Percentiles rank a stretch among this genome's conserved stretches.
Evolutionary conservation across 352 stramenopile genomes (phyloP).

Genomic region (Phytophthora macrochlamydospora): DNA sequence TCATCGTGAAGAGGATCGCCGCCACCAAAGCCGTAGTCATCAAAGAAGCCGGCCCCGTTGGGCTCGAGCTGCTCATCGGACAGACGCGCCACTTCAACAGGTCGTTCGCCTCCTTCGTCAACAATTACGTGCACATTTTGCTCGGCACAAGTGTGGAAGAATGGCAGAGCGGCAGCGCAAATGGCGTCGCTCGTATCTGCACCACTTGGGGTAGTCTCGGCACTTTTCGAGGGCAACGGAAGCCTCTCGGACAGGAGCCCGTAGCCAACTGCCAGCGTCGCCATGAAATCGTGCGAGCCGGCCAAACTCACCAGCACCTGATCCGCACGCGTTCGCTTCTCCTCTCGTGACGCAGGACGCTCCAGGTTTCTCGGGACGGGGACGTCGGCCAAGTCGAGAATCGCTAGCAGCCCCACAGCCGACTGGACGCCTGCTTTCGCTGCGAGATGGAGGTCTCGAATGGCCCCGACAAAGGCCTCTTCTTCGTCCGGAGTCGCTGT

Average conservation of each 20-base stretch:
- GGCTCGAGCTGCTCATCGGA: constrained; percentile 48
- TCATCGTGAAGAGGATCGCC: constrained; percentile 26
- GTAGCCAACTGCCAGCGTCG: constrained; percentile 66
- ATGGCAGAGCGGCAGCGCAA: constrained; percentile 47
- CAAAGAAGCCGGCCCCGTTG: constrained; percentile 19
- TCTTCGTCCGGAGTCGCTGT: constrained; percentile 6
- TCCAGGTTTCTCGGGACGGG: constrained; percentile 28
- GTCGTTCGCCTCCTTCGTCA: constrained; percentile 52
- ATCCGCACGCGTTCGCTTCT: constrained; percentile 42
- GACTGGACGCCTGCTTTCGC: constrained; percentile 48
- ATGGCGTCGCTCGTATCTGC: constrained; percentile 1
- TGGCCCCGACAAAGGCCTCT: constrained; percentile 42
- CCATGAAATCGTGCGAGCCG: constrained; percentile 47
- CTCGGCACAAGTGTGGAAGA: constrained; percentile 64
- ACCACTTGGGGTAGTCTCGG: neutral
- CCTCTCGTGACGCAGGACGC: constrained; percentile 15
- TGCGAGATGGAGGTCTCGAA: constrained; percentile 48
- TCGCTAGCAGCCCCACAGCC: constrained; percentile 46
- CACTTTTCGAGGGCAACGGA: constrained; percentile 11
- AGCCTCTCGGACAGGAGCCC: constrained; percentile 47
- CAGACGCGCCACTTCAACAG: constrained; percentile 47
- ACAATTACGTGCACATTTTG: constrained; percentile 59
- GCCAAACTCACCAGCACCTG: constrained; percentile 39
- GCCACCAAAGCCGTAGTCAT: constrained; percentile 27
- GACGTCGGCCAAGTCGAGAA: constrained; percentile 67